These are phyloP conservation scores for Teunomyces cretensis DNA, from an alignment of 805 yeast species.

Conservation along the genomic window DNA sequence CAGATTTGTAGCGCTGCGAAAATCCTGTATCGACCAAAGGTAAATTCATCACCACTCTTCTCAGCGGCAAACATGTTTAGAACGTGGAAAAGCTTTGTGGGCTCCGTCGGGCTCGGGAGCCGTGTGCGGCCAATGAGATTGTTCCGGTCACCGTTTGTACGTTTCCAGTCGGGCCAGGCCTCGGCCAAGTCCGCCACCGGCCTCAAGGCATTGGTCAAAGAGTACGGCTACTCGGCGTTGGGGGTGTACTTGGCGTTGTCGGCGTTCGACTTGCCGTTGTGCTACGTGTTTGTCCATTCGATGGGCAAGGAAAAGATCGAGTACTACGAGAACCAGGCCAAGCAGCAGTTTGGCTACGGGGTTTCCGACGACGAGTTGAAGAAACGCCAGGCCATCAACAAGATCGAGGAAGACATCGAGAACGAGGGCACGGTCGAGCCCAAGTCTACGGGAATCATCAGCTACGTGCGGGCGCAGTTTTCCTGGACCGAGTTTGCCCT, in stretches of 20 bases:
- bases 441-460: not conserved
- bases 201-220: conserved; percentile 66
- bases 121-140: not conserved
- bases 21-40: not conserved
- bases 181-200: conserved; percentile 40
- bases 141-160: not conserved
- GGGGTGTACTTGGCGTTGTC: conserved; percentile 80
- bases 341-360: conserved; percentile 64
- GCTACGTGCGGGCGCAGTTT: conserved; percentile 28
- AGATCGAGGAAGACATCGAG: conserved; percentile 23
- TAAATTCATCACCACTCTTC: not conserved
- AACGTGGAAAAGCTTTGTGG: not conserved
- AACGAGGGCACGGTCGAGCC: conserved; percentile 6
- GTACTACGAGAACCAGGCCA: conserved; percentile 59
- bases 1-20: too few relatives aligned
- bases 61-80: not conserved
- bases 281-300: conserved; percentile 80
- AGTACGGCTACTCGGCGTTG: conserved; percentile 89
- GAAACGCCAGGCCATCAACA: conserved; percentile 34
- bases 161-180: conserved; percentile 5
- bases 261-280: conserved; percentile 75
- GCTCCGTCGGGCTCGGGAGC: not conserved
- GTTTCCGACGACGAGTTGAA: conserved; percentile 44
- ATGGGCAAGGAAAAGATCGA: conserved; percentile 82
- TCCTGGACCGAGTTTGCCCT: conserved; percentile 82